phyloP scores from a whole-genome alignment of 2,329 filamentous ascomycete genomes.

The Verticillium isaacii region DNA sequence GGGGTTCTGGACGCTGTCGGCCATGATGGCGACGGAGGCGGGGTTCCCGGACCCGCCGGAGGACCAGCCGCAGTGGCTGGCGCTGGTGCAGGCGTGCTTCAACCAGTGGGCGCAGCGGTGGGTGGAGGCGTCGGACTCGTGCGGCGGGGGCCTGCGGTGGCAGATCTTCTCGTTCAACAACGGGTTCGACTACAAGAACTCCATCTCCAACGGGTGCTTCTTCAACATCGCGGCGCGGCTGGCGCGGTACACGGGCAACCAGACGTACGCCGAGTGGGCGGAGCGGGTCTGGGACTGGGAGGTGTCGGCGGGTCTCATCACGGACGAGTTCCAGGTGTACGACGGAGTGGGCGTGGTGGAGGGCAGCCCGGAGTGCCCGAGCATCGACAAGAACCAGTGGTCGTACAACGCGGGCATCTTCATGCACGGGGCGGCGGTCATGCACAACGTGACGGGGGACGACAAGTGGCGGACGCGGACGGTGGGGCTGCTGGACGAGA shows the following conservation, averaged over 20 bases:
- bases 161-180: slow-evolving; percentile 77
- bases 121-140: slow-evolving; percentile 51
- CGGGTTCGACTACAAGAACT: slow-evolving; percentile 66
- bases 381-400: slow-evolving; percentile 58
- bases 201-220: slow-evolving; percentile 65
- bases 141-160: slow-evolving; percentile 76
- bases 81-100: slow-evolving; percentile 72
- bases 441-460: slow-evolving; percentile 55
- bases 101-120: slow-evolving; percentile 71
- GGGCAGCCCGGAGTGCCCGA: slow-evolving; percentile 37
- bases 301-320: slow-evolving; percentile 49
- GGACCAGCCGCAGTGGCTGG: slow-evolving; percentile 68
- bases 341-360: slow-evolving; percentile 38
- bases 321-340: slow-evolving; percentile 46
- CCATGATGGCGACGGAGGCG: slow-evolving; percentile 73
- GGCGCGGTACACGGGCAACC: slow-evolving; percentile 72
- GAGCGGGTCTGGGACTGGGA: slow-evolving; percentile 66
- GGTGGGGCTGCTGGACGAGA: slow-evolving; percentile 50
- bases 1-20: slow-evolving; percentile 81
- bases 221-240: slow-evolving; percentile 68
- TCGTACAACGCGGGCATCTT: slow-evolving; percentile 66
- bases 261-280: slow-evolving; percentile 75
- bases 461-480: slow-evolving; percentile 53
- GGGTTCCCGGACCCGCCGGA: slow-evolving; percentile 64
- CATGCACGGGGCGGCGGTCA: slow-evolving; percentile 55